Percentiles rank a stretch among this genome's conserved stretches.
phyloP scores from a whole-genome alignment of 73 alveolate species.

The Paraurostyla sp. region DNA sequence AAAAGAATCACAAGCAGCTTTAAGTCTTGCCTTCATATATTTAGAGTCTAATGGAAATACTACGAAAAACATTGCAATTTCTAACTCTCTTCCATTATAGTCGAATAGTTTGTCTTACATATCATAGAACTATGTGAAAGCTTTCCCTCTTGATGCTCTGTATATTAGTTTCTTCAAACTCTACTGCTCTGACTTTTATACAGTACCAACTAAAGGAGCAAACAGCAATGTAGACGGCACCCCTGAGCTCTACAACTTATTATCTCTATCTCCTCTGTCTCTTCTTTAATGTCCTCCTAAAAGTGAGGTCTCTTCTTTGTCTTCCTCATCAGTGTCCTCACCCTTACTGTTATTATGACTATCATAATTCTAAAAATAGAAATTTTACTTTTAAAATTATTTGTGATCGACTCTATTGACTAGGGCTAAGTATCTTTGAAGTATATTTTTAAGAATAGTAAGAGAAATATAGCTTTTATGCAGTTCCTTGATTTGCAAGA shows the following conservation, averaged over 20 bases:
- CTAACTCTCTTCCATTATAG: conserved; percentile 67
- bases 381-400: background rate
- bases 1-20: conserved; percentile 89
- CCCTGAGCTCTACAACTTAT: too few relatives aligned
- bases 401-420: conserved; percentile 25
- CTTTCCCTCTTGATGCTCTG: conserved; percentile 93
- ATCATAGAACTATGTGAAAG: conserved; percentile 82
- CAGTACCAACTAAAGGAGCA: conserved; percentile 92
- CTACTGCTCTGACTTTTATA: conserved; percentile 82
- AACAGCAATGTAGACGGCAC: conserved; percentile 85
- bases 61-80: conserved; percentile 78
- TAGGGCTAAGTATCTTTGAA: conserved; percentile 63
- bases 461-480: conserved; percentile 56
- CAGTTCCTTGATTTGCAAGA: conserved; percentile 39
- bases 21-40: conserved; percentile 80
- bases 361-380: background rate
- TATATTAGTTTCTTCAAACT: conserved; percentile 88
- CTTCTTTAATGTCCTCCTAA: background rate
- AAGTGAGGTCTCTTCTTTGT: background rate
- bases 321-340: background rate
- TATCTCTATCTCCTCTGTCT: background rate
- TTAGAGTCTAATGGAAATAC: conserved; percentile 89
- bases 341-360: background rate
- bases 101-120: conserved; percentile 73
- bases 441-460: conserved; percentile 67